Evolutionary conservation across 2,329 filamentous ascomycete species (phyloP), one percentile per base, ranked within the genome.

Genomic region (Scortechinia acanthostroma): DNA sequence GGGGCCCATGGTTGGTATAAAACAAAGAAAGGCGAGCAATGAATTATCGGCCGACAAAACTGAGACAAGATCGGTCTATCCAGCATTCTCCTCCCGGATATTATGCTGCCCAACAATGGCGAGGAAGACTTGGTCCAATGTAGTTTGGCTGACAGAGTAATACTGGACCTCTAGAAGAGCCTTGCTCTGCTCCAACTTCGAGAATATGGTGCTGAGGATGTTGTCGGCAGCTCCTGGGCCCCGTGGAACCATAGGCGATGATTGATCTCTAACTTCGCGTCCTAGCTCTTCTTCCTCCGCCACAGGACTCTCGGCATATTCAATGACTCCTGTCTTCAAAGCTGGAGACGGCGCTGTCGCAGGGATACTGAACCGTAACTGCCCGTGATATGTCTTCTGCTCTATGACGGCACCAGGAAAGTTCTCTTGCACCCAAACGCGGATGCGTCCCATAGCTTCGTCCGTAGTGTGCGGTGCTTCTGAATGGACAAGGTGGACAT

Each of bases 91-190:
- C 59, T 94, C 88, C 51, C 82, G 71, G 4, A 91, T 76, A 59
- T 90, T 81, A 59, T 94, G 86, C 61, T 81, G 77, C 1, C 83
- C 83, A 0, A 95, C 89, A 57, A 96, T 93, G 21, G 76, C 76
- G 59, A 96, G 63, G 63, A 96, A 96, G 0, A 96, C 90, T 62
- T 95, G 88, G 58, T 96, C 91, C 35, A 96, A 66, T 15, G 88
- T 94, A 16, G 89, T 93, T 20, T 88, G 88, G 47, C 80, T 86
- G 51, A 95, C 88, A 43, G 85, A 89, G 63, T 91, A 96, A 61
- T 94, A 88, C 58, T 88, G 84, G 42, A 95, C 74, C 0, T 86
- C 86, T 21, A 95, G 62, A 3, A 65, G 62, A 17, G 78, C 68
- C 55, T 83, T 86, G 49, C 83, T 72, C 52, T 80, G 77, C 62